phyloP scores from a whole-genome alignment of 208 protist genomes.

The Endotrypanum monterogeii region DNA sequence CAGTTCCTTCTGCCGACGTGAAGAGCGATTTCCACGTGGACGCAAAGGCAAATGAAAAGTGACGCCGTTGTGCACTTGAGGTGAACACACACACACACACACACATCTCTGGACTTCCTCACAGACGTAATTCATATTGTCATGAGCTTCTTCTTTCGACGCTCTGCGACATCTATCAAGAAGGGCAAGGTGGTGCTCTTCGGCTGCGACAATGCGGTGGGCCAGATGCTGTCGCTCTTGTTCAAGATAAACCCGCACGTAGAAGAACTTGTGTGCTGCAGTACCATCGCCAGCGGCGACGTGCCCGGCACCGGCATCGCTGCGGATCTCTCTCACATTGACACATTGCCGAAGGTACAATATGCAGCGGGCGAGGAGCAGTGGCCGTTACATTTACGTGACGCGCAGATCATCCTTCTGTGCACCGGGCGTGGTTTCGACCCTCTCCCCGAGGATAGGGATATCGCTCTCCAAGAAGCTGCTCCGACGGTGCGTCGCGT shows the following conservation, averaged over 20 bases:
- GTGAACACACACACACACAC: conserved; percentile 3
- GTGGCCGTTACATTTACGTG: conserved; percentile 66
- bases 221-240: conserved; percentile 93
- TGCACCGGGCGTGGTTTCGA: conserved; percentile 90
- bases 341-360: conserved; percentile 49
- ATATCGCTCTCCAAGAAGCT: conserved; percentile 85
- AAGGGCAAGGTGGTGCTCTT: conserved; percentile 89
- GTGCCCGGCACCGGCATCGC: conserved; percentile 56
- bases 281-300: conserved; percentile 33
- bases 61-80: neutral
- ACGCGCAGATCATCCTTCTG: conserved; percentile 88
- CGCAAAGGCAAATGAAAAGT: neutral
- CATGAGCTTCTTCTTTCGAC: conserved; percentile 43
- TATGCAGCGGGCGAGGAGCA: conserved; percentile 42
- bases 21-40: neutral
- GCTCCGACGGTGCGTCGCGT: conserved; percentile 73
- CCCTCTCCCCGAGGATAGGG: conserved; percentile 86
- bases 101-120: neutral
- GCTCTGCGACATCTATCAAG: conserved; percentile 8
- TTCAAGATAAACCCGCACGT: conserved; percentile 88
- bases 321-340: conserved; percentile 82
- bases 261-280: conserved; percentile 76
- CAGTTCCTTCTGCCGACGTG: neutral
- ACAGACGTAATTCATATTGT: neutral
- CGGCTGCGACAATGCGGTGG: conserved; percentile 91